These are phyloP conservation scores for Prunus mongolica DNA, from an alignment of 306 rosid species.

Conservation along the genomic window DNA sequence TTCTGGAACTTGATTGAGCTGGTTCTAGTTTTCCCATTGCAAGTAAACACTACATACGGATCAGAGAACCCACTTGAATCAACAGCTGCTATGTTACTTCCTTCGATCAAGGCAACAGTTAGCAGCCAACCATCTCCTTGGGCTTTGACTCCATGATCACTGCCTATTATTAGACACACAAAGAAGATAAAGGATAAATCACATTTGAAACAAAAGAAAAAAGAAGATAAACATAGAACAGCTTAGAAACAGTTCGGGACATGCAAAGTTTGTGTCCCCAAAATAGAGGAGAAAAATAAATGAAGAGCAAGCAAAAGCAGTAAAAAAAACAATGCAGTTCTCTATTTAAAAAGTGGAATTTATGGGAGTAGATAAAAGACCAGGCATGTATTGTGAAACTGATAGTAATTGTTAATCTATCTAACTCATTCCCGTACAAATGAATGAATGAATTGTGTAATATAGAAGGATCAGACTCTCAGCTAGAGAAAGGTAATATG, in stretches of 20 bases:
- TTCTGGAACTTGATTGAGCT: slow-evolving; percentile 92
- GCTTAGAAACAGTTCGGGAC: not conserved
- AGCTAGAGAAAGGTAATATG: not conserved
- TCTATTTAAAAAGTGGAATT: not conserved
- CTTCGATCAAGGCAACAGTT: slow-evolving; percentile 93
- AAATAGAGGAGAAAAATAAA: not conserved
- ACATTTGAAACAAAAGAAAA: slow-evolving; percentile 1
- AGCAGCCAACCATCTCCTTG: slow-evolving; percentile 97
- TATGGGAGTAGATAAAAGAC: not conserved
- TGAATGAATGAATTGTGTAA: not conserved
- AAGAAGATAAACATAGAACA: slow-evolving; percentile 14
- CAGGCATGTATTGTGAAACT: not conserved
- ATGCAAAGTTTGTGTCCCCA: not conserved
- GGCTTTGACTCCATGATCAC: slow-evolving; percentile 94
- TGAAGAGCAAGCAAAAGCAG: not conserved
- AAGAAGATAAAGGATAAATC: slow-evolving; percentile 3
- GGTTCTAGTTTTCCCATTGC: slow-evolving; percentile 87
- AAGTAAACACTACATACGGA: slow-evolving; percentile 83
- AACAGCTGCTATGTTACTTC: slow-evolving; percentile 67
- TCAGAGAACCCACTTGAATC: slow-evolving; percentile 66
- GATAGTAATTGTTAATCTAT: not conserved
- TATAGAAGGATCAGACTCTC: not conserved
- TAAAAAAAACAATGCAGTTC: not conserved
- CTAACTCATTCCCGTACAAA: not conserved
- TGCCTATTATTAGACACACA: slow-evolving; percentile 42